Conservation (phyloP, 78 protist genomes). For the Planoprotostelium fungivorum region DNA sequence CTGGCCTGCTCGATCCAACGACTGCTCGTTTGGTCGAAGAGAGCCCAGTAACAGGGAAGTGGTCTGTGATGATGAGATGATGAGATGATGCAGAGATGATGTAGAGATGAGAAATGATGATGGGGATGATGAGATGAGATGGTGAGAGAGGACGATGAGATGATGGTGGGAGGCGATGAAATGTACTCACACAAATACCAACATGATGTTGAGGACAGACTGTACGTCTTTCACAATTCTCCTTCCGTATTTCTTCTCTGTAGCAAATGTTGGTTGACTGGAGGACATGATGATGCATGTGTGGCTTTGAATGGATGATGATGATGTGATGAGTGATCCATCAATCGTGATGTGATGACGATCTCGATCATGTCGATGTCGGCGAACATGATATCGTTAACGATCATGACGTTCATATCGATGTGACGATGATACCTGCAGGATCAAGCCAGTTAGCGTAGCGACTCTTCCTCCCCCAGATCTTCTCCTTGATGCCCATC, state of each 20-base stretch:
- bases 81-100: background rate
- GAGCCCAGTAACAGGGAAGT: slow-evolving; percentile 64
- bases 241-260: slow-evolving; percentile 1
- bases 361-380: too few species aligned
- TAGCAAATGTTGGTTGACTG: too few species aligned
- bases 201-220: background rate
- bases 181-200: background rate
- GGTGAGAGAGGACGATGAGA: background rate
- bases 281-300: too few species aligned
- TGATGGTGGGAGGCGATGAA: background rate
- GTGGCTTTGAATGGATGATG: too few species aligned
- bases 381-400: background rate
- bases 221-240: background rate
- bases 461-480: background rate
- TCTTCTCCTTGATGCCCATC: background rate
- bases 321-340: too few species aligned
- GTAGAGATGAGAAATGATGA: background rate
- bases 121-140: too few species aligned
- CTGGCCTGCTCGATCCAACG: slow-evolving; percentile 59
- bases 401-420: background rate
- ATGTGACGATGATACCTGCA: background rate
- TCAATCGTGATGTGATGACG: too few species aligned
- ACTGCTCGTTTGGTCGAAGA: slow-evolving; percentile 51
- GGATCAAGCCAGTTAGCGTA: background rate
- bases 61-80: slow-evolving; percentile 17